A percentile compares a stretch with the other conserved stretches of the same genome.
phyloP scores from a whole-genome alignment of 495 filamentous ascomycete species.

The Penicillium mononematosum region DNA sequence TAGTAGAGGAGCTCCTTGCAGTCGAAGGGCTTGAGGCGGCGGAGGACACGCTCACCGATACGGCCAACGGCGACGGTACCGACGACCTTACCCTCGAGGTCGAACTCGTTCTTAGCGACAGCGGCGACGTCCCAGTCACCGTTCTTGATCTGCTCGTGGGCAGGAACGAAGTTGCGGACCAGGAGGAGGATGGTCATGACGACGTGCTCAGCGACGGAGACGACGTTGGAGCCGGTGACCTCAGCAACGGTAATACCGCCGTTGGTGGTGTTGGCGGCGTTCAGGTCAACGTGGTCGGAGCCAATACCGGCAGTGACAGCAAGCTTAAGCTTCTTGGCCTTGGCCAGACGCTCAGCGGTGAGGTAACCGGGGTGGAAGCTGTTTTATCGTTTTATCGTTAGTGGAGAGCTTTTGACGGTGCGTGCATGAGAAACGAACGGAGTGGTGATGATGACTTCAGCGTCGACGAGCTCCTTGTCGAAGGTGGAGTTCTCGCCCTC shows the following conservation, averaged over 20 bases:
- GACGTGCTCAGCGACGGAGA: slow-evolving; percentile 91
- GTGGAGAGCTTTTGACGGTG: neutral
- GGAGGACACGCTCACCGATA: slow-evolving; percentile 96
- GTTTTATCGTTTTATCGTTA: slow-evolving; percentile 27
- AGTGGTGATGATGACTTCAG: slow-evolving; percentile 98
- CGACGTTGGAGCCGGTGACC: slow-evolving; percentile 91
- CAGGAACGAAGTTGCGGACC: slow-evolving; percentile 97
- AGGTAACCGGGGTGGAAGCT: slow-evolving; percentile 99
- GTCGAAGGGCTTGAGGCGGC: slow-evolving; percentile 93
- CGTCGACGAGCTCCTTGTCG: slow-evolving; percentile 92
- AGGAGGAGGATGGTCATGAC: slow-evolving; percentile 97
- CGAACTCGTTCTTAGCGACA: slow-evolving; percentile 95
- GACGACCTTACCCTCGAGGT: slow-evolving; percentile 96
- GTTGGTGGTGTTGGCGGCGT: slow-evolving; percentile 97
- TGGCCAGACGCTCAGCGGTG: slow-evolving; percentile 90
- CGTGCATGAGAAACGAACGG: slow-evolving; percentile 61
- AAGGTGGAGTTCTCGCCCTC: slow-evolving; percentile 91
- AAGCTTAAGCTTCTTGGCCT: slow-evolving; percentile 98
- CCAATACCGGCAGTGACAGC: slow-evolving; percentile 97
- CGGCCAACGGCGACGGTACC: slow-evolving; percentile 96
- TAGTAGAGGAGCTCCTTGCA: slow-evolving; percentile 99
- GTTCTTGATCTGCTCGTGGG: slow-evolving; percentile 84
- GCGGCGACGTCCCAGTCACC: slow-evolving; percentile 96
- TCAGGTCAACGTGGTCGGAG: slow-evolving; percentile 95
- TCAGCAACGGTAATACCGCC: slow-evolving; percentile 96